These are phyloP conservation scores for Mucuna pruriens DNA, from an alignment of 306 rosid species.

Conservation along the genomic window DNA sequence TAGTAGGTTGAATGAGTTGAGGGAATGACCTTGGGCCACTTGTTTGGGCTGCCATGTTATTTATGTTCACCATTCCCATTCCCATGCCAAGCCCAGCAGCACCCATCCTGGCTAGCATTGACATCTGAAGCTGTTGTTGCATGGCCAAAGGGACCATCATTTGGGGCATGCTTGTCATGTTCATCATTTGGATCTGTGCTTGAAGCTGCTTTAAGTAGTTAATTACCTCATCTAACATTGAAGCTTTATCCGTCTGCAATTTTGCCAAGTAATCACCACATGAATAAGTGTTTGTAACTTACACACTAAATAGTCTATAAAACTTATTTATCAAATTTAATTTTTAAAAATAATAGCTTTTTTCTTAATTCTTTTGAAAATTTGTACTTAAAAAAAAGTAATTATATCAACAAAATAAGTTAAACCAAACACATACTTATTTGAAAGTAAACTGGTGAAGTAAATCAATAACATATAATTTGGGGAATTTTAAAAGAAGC, in stretches of 20 bases:
- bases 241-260: constrained; percentile 63
- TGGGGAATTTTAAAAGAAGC: neutral
- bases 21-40: constrained; percentile 28
- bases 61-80: constrained; percentile 40
- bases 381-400: no score
- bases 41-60: constrained; percentile 30
- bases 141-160: constrained; percentile 57
- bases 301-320: neutral
- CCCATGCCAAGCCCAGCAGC: constrained; percentile 42
- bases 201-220: constrained; percentile 63
- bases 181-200: constrained; percentile 61
- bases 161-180: constrained; percentile 49
- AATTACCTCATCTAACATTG: constrained; percentile 74
- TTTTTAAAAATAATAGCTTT: no score
- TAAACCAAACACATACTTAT: no score
- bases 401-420: neutral
- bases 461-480: neutral
- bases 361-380: no score
- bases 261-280: neutral
- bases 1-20: constrained; percentile 10
- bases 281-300: neutral
- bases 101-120: constrained; percentile 46
- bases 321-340: neutral
- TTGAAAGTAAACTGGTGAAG: neutral
- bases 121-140: constrained; percentile 69